These are phyloP conservation scores for Candida maris DNA, from an alignment of 805 yeast genomes.

Conservation along the genomic window DNA sequence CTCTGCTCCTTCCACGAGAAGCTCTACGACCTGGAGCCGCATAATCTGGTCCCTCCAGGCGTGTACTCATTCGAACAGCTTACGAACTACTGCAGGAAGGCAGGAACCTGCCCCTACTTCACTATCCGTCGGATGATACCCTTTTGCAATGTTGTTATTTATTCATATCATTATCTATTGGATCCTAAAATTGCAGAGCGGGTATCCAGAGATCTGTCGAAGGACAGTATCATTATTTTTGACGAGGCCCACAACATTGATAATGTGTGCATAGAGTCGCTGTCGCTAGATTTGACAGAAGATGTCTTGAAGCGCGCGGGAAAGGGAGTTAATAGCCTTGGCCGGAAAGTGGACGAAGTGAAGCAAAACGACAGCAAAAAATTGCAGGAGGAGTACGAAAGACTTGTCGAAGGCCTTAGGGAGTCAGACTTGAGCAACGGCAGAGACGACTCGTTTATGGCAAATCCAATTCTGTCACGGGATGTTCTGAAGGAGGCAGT, in stretches of 20 bases:
- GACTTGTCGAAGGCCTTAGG: conserved; percentile 83
- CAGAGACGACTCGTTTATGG: conserved; percentile 68
- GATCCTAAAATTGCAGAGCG: conserved; percentile 98
- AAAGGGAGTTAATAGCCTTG: conserved; percentile 76
- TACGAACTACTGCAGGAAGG: conserved; percentile 68
- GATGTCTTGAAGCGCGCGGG: conserved; percentile 84
- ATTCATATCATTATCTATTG: conserved; percentile 91
- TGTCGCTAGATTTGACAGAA: conserved; percentile 88
- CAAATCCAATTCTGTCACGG: conserved; percentile 81
- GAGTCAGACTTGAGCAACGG: conserved; percentile 64
- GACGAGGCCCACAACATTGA: conserved; percentile 99
- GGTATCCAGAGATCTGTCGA: conserved; percentile 86
- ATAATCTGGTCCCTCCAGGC: conserved; percentile 84
- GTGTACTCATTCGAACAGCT: conserved; percentile 91
- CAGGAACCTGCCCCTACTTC: conserved; percentile 91
- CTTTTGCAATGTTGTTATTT: conserved; percentile 87
- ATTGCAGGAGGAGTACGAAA: conserved; percentile 86
- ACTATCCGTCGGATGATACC: conserved; percentile 98
- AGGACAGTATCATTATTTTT: conserved; percentile 89
- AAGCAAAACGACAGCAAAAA: conserved; percentile 78
- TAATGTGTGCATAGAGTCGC: conserved; percentile 95
- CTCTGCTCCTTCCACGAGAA: conserved; percentile 91
- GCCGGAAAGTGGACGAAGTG: conserved; percentile 80
- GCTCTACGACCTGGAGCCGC: conserved; percentile 80
- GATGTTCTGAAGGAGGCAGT: conserved; percentile 89